A percentile compares a stretch with the other conserved stretches of the same genome.
phyloP scores from a whole-genome alignment of 1,284 basidiomycete genomes.

The Ganoderma leucocontextum region DNA sequence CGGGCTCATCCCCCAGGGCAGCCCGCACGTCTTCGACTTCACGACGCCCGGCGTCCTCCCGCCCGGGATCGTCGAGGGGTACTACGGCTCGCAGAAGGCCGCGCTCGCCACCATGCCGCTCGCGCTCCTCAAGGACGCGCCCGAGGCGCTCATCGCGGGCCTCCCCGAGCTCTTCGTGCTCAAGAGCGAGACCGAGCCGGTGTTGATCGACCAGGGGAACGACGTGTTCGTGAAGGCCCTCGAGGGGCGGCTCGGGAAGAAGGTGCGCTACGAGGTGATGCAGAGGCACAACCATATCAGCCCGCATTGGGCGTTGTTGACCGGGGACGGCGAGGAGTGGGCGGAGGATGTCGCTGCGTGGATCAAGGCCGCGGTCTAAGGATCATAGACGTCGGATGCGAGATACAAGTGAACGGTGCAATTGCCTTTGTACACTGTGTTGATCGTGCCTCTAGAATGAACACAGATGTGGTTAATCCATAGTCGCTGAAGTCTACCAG shows the following conservation, averaged over 20 bases:
- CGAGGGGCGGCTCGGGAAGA: constrained; percentile 39
- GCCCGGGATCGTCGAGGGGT: constrained; percentile 43
- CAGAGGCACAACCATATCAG: constrained; percentile 72
- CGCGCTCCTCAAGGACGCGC: constrained; percentile 47
- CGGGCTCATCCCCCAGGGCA: constrained; percentile 55
- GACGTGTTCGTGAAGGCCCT: constrained; percentile 48
- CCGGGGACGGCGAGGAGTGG: constrained; percentile 69
- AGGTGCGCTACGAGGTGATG: constrained; percentile 48
- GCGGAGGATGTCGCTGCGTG: constrained; percentile 58
- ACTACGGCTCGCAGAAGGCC: constrained; percentile 56
- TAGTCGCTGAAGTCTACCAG: neutral
- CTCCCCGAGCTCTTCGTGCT: constrained; percentile 58
- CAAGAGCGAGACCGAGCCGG: constrained; percentile 60
- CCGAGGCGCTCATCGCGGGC: constrained; percentile 42
- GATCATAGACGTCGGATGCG: neutral
- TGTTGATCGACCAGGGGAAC: constrained; percentile 47
- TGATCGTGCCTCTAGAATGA: neutral
- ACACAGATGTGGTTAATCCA: neutral
- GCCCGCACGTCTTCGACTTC: constrained; percentile 50
- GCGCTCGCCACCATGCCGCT: constrained; percentile 51
- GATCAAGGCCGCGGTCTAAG: constrained; percentile 31
- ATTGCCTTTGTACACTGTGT: neutral
- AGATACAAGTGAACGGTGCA: neutral
- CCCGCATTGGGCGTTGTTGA: constrained; percentile 54
- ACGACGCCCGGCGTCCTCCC: constrained; percentile 32